Conservation (phyloP, 805 yeast species). For the Maudiozyma bulderi region DNA sequence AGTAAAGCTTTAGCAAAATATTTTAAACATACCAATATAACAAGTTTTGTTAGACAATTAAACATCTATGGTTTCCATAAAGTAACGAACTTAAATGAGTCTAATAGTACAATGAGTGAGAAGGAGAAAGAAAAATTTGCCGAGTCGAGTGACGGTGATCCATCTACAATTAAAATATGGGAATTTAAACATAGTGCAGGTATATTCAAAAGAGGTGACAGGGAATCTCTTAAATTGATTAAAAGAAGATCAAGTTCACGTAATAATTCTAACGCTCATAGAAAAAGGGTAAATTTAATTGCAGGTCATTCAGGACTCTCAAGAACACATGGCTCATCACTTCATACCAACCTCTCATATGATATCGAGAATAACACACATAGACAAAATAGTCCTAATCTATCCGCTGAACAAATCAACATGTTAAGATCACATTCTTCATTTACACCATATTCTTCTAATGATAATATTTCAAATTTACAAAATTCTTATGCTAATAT, state of each 20-base stretch:
- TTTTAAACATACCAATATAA: slow-evolving; percentile 74
- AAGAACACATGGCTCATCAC: neutral
- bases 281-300: slow-evolving; percentile 7
- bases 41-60: slow-evolving; percentile 67
- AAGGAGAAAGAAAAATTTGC: neutral
- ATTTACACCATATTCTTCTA: slow-evolving; percentile 1
- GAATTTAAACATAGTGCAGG: slow-evolving; percentile 83
- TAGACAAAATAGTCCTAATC: slow-evolving; percentile 7
- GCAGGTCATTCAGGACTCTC: neutral
- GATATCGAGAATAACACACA: neutral
- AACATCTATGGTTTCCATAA: slow-evolving; percentile 82
- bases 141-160: slow-evolving; percentile 1
- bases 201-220: slow-evolving; percentile 70
- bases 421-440: slow-evolving; percentile 1
- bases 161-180: slow-evolving; percentile 40
- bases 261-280: slow-evolving; percentile 16
- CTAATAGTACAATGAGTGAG: slow-evolving; percentile 1
- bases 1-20: slow-evolving; percentile 56
- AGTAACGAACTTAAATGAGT: slow-evolving; percentile 29
- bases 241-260: slow-evolving; percentile 60
- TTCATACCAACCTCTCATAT: slow-evolving; percentile 1
- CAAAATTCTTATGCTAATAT: neutral
- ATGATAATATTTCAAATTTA: slow-evolving; percentile 1
- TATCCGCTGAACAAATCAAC: neutral
- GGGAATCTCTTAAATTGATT: slow-evolving; percentile 60